These are phyloP conservation scores for Psilocybe cubensis DNA, from an alignment of 768 basidiomycete genomes.

Conservation along the genomic window DNA sequence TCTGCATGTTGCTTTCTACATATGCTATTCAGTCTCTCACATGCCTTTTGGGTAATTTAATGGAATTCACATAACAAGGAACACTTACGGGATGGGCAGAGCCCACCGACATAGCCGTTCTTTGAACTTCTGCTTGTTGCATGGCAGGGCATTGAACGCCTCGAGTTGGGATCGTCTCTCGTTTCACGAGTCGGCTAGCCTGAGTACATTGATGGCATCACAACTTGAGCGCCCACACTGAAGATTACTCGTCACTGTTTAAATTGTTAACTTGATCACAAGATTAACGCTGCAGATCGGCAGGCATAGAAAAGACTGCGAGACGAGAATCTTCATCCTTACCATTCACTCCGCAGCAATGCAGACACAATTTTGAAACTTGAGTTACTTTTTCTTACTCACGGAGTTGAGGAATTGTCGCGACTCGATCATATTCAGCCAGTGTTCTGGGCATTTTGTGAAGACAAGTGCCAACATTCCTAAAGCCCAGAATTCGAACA, in stretches of 20 bases:
- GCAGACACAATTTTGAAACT: no score
- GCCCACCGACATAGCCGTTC: neutral
- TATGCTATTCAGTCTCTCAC: neutral
- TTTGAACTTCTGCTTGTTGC: neutral
- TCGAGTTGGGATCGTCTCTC: neutral
- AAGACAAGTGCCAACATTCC: no score
- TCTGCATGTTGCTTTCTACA: neutral
- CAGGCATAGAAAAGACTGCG: neutral
- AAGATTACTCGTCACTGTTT: neutral
- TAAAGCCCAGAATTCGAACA: no score
- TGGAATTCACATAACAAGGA: no score
- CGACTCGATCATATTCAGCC: no score
- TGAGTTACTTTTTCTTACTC: no score
- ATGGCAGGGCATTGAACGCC: neutral
- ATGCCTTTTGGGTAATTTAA: neutral
- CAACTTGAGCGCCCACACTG: neutral
- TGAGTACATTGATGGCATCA: neutral
- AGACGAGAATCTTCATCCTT: no score
- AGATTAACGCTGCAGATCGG: neutral
- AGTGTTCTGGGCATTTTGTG: no score
- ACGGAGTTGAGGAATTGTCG: no score
- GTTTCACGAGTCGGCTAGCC: neutral
- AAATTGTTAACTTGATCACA: neutral
- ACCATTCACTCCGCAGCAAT: no score
- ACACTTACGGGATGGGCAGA: no score